These are phyloP conservation scores for Aspergillus sclerotiicarbonarius DNA, from an alignment of 495 filamentous ascomycete genomes.

Conservation along the genomic window DNA sequence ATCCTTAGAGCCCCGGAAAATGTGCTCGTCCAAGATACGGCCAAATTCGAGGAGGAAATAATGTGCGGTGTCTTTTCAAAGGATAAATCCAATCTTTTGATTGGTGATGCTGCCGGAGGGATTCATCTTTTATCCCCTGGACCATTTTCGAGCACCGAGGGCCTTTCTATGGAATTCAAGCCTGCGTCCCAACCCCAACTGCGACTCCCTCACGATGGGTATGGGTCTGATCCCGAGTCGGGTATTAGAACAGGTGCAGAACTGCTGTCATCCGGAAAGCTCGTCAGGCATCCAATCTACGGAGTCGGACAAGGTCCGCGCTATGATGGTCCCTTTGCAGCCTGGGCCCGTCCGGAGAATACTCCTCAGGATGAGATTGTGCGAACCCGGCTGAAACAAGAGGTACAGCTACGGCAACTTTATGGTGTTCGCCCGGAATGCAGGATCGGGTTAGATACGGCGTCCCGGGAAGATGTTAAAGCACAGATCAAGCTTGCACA, in stretches of 20 bases:
- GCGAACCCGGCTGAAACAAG: slow-evolving; percentile 18
- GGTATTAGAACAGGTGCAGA: slow-evolving; percentile 28
- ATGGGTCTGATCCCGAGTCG: slow-evolving; percentile 20
- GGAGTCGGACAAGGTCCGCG: slow-evolving; percentile 45
- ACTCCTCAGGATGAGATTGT: slow-evolving; percentile 17
- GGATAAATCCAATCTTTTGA: slow-evolving; percentile 65
- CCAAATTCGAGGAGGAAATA: slow-evolving; percentile 48
- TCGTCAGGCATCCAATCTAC: slow-evolving; percentile 38
- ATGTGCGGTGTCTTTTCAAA: slow-evolving; percentile 68
- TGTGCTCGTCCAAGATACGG: slow-evolving; percentile 61
- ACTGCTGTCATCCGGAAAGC: slow-evolving; percentile 35
- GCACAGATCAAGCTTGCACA: slow-evolving; percentile 23
- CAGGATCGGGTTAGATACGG: slow-evolving; percentile 23
- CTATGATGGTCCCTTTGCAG: slow-evolving; percentile 47
- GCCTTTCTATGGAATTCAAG: slow-evolving; percentile 22
- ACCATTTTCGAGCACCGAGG: slow-evolving; percentile 24
- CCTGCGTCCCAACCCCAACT: slow-evolving; percentile 16
- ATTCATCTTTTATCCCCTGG: slow-evolving; percentile 63
- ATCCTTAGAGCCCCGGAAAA: slow-evolving; percentile 58
- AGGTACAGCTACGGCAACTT: slow-evolving; percentile 31
- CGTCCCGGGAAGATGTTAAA: slow-evolving; percentile 18
- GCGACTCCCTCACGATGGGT: not conserved
- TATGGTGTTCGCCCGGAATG: slow-evolving; percentile 20
- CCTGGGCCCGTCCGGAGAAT: slow-evolving; percentile 35
- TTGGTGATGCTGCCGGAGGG: slow-evolving; percentile 74